Conservation (phyloP, 768 basidiomycete genomes). For the Naganishia antarctica region DNA sequence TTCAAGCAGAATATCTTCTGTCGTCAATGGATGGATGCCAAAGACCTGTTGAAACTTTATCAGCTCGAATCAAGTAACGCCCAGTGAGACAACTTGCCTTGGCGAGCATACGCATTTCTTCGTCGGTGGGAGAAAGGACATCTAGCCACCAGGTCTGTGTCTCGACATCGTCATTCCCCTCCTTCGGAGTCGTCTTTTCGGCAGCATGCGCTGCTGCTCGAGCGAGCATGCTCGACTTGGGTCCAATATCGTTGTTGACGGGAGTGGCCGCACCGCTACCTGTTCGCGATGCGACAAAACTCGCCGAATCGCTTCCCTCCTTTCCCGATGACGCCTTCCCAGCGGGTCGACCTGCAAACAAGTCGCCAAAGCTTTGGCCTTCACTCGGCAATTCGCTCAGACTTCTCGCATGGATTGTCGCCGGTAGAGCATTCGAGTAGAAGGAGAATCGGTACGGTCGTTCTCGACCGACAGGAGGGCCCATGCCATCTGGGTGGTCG, state of each 20-base stretch:
- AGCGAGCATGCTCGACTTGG: conserved; percentile 37
- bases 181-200: background rate
- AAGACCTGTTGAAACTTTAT: conserved; percentile 64
- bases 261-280: conserved; percentile 21
- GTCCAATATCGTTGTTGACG: conserved; percentile 6
- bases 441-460: conserved; percentile 97
- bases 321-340: conserved; percentile 21
- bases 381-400: conserved; percentile 89
- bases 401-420: conserved; percentile 91
- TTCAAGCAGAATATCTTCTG: conserved; percentile 99
- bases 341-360: conserved; percentile 58
- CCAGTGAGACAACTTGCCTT: conserved; percentile 57
- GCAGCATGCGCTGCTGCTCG: conserved; percentile 29
- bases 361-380: conserved; percentile 83
- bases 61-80: background rate
- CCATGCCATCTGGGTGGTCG: conserved; percentile 37
- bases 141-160: conserved; percentile 96
- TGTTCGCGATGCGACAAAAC: conserved; percentile 14
- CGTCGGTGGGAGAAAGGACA: conserved; percentile 85
- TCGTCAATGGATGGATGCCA: conserved; percentile 92
- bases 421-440: conserved; percentile 85
- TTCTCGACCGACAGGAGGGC: conserved; percentile 56
- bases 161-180: conserved; percentile 57
- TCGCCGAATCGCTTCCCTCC: conserved; percentile 4
- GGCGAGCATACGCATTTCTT: conserved; percentile 95